phyloP scores from a whole-genome alignment of 2,329 filamentous ascomycete genomes.

The Ilyonectria sp. region DNA sequence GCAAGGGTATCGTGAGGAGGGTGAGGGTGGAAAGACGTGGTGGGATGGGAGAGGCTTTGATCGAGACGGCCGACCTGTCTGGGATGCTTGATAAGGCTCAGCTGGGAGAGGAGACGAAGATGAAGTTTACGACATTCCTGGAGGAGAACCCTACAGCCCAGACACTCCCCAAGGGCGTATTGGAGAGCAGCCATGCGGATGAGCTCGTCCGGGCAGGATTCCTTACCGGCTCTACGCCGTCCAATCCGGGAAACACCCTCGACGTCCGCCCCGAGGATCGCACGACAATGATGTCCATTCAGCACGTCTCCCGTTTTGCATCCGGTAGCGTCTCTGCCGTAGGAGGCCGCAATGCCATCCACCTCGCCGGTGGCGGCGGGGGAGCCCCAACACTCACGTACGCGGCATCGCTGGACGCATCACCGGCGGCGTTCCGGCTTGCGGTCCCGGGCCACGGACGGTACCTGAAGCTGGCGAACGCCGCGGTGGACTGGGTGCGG shows the following conservation, averaged over 20 bases:
- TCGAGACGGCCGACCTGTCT: constrained; percentile 71
- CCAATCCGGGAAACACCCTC: constrained; percentile 54
- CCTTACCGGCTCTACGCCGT: constrained; percentile 65
- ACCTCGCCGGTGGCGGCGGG: constrained; percentile 73
- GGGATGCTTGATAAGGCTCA: constrained; percentile 57
- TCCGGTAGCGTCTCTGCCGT: constrained; percentile 79
- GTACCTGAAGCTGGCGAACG: constrained; percentile 76
- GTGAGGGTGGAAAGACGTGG: constrained; percentile 75
- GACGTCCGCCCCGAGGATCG: constrained; percentile 67
- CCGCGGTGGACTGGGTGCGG: constrained; percentile 74
- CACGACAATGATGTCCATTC: constrained; percentile 72
- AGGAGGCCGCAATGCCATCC: constrained; percentile 76
- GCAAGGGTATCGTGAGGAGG: constrained; percentile 71
- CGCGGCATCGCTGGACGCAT: constrained; percentile 34
- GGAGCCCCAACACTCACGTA: constrained; percentile 52
- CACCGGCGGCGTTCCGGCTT: constrained; percentile 62
- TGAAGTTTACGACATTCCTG: constrained; percentile 68
- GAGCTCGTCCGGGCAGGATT: constrained; percentile 77
- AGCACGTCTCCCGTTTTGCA: constrained; percentile 74
- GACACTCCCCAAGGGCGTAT: constrained; percentile 44
- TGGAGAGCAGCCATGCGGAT: constrained; percentile 65
- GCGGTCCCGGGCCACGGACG: constrained; percentile 77
- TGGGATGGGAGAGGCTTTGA: constrained; percentile 75
- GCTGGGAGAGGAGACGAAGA: constrained; percentile 61
- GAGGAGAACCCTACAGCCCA: constrained; percentile 63